Percentiles rank a stretch among this genome's conserved stretches.
These are phyloP conservation scores for Sporisorium iseilematis-ciliati DNA, from an alignment of 1,284 basidiomycete species.

Conservation along the genomic window DNA sequence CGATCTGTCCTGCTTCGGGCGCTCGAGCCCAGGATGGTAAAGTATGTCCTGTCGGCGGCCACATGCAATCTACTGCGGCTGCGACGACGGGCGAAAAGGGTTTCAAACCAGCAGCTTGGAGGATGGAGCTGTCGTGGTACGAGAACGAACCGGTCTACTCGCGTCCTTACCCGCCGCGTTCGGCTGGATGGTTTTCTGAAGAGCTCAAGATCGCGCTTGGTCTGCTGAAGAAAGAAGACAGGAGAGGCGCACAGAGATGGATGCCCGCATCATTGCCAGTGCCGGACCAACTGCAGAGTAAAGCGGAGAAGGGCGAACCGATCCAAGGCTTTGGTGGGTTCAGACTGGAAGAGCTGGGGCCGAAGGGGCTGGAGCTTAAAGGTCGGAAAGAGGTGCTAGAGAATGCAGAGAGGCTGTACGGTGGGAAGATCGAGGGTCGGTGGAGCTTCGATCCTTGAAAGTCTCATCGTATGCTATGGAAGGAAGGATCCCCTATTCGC, in stretches of 20 bases:
- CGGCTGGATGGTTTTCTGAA: constrained; percentile 22
- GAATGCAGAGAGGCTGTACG: constrained; percentile 39
- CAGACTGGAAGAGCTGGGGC: constrained; percentile 52
- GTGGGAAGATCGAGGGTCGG: constrained; percentile 27
- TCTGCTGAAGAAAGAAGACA: constrained; percentile 25
- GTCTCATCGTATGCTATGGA: not conserved
- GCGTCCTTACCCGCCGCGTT: constrained; percentile 15
- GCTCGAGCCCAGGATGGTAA: constrained; percentile 36
- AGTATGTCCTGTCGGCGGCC: constrained; percentile 45
- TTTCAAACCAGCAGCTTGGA: constrained; percentile 29
- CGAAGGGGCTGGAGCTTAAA: constrained; percentile 45
- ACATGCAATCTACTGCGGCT: constrained; percentile 14
- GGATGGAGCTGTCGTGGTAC: constrained; percentile 49
- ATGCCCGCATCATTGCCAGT: constrained; percentile 25
- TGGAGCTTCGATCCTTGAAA: constrained; percentile 30
- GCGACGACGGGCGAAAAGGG: not conserved
- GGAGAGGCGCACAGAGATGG: constrained; percentile 28
- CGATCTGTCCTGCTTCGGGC: constrained; percentile 48
- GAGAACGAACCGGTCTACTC: constrained; percentile 50
- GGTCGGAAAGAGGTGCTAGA: constrained; percentile 45
- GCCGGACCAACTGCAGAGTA: constrained; percentile 2
- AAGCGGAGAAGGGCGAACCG: constrained; percentile 1
- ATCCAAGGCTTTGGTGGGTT: constrained; percentile 36
- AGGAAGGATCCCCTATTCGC: not conserved
- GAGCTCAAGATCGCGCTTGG: constrained; percentile 26